phyloP scores from a whole-genome alignment of 305 asterid genomes.

The Fraxinus paxiana region DNA sequence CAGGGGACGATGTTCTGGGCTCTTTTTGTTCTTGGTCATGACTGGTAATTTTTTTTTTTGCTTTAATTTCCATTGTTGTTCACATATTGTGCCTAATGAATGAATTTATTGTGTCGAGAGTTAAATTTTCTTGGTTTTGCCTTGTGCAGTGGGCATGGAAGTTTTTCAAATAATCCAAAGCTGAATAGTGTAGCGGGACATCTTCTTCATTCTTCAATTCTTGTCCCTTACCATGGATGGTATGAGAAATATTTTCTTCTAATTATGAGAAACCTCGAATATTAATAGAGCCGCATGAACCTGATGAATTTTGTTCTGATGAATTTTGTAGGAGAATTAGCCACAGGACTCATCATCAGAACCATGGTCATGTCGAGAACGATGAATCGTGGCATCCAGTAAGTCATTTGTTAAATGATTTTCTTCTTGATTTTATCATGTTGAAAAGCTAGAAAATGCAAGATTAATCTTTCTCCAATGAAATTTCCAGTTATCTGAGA shows the following conservation, averaged over 20 bases:
- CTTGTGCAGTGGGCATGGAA: constrained; percentile 85
- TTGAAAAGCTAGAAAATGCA: not conserved
- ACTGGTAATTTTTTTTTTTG: constrained; percentile 45
- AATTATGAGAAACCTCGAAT: not conserved
- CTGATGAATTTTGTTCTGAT: not conserved
- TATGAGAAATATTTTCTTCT: constrained; percentile 20
- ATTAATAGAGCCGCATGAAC: not conserved
- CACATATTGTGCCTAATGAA: not conserved
- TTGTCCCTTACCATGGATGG: constrained; percentile 99
- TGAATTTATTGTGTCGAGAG: not conserved
- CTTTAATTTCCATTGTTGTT: not conserved
- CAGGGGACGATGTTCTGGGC: constrained; percentile 96
- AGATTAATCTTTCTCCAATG: not conserved
- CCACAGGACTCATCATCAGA: constrained; percentile 87
- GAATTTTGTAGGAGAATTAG: constrained; percentile 74
- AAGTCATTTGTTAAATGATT: constrained; percentile 15
- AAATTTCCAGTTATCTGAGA: constrained; percentile 44
- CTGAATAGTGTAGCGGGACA: constrained; percentile 76
- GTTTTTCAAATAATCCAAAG: constrained; percentile 56
- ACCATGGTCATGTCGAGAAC: constrained; percentile 90
- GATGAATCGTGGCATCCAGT: constrained; percentile 95
- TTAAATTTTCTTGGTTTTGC: not conserved
- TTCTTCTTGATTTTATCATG: not conserved
- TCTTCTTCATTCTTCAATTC: constrained; percentile 76
- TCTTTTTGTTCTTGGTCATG: constrained; percentile 87